Evolutionary conservation across 2,329 filamentous ascomycete species (phyloP).

Genomic region (Fusarium sp.): DNA sequence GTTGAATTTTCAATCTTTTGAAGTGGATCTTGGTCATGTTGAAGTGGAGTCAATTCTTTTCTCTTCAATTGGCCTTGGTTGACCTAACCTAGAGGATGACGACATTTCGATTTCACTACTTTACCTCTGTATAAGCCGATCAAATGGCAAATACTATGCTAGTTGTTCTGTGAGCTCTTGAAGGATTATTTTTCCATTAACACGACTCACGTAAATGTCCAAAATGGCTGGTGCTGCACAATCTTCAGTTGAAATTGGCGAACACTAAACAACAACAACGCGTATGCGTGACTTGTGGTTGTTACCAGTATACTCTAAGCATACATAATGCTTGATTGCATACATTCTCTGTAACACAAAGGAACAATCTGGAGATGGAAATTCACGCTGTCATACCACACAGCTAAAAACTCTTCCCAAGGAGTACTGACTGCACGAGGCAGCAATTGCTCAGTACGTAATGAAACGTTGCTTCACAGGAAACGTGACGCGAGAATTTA

Average conservation of each 20-base stretch:
- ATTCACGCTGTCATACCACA: not conserved
- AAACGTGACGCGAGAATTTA: not conserved
- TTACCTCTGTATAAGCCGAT: not conserved
- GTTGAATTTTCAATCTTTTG: fast-evolving
- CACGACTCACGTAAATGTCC: fast-evolving
- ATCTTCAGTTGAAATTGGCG: not conserved
- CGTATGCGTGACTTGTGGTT: no score
- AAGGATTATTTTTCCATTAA: not conserved
- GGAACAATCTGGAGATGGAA: not conserved
- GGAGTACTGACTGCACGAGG: not conserved
- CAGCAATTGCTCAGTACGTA: not conserved
- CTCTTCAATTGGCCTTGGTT: not conserved
- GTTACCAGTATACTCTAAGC: no score
- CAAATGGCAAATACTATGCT: fast-evolving
- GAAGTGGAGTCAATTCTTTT: not conserved
- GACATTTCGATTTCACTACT: no score
- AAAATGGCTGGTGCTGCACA: not conserved
- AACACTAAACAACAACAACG: no score
- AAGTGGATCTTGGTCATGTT: not conserved
- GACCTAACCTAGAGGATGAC: not conserved
- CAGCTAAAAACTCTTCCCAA: no score
- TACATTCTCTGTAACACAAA: not conserved
- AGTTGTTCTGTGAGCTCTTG: fast-evolving
- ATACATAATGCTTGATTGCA: not conserved
- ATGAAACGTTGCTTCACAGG: not conserved